Base-by-base conservation (phyloP, 192 early-diverging fungal genomes). In the Gigaspora rosea region DNA sequence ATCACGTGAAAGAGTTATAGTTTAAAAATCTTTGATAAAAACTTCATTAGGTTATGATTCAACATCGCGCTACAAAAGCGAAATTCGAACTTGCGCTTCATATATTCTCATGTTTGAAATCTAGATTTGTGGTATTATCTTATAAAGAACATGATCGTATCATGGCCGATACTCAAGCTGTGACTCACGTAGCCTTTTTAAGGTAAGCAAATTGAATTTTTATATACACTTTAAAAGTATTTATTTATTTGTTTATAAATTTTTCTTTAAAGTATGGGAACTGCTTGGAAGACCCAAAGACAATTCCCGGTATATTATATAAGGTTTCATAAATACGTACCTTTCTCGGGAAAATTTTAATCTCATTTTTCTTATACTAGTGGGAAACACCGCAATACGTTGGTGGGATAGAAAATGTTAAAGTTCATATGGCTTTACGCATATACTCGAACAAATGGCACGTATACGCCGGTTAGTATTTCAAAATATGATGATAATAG, bases 401-500 rank as follows among this genome's bases (percentile, higher is more conserved):
- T 18, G 95, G 95, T 48, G 97, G 96, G 18, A 95, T 99, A 78
- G 97, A 99, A 81, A 98, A 99, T 77, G 96, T 97, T 73, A 99
- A 99, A 73, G 92, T 96, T 18, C 90, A 93, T 71, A 94, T 98
- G 88, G 90, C 96, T 10, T 83, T 99, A 75, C 87, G 97, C 50
- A 98, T 99, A 68, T 97, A 95, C 72, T 91, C 88, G 36, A 94
- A 90, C 84, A 99, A 99, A 79, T 99, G 96, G 96, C 97, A 99
- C 78, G 95, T 97, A 9, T 97, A 97, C 79, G 95, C 94, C 0
- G 97, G 94, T 91, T 81, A 80, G 78, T 33, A 35, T 49, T 51
- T 69, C 11, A 27, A 35, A 36, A 62, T 74, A 49, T 41, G 36
- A 13, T 46, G 12, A 73, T 63, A 22, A 16, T 73, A 35, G 4